These are phyloP conservation scores for Microcyclosporella mali DNA, from an alignment of 2,329 filamentous ascomycete species.

Conservation along the genomic window DNA sequence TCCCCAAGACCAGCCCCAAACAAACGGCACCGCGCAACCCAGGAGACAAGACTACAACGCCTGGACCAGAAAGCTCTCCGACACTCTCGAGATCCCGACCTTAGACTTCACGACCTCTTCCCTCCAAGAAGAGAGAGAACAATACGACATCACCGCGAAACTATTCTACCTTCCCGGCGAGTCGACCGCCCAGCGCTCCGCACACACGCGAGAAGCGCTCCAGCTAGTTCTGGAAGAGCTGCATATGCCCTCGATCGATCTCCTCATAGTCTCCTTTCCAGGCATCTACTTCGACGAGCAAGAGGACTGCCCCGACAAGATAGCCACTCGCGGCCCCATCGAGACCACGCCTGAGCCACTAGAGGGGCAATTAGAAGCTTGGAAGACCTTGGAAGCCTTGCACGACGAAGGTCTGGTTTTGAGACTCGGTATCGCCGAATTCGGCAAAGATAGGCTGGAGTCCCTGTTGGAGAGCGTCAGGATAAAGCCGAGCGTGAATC, in stretches of 20 bases:
- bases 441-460: conserved; percentile 75
- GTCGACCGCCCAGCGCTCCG: conserved; percentile 44
- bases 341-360: conserved; percentile 51
- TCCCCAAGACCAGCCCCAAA: conserved; percentile 3
- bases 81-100: conserved; percentile 54
- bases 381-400: conserved; percentile 63
- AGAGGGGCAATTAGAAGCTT: conserved; percentile 61
- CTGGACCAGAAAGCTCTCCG: conserved; percentile 68
- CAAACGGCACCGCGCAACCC: conserved; percentile 17
- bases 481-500: conserved; percentile 75
- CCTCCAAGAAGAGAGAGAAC: conserved; percentile 69
- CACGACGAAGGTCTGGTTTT: conserved; percentile 64
- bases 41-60: conserved; percentile 36
- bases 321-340: conserved; percentile 33
- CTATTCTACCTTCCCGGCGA: conserved; percentile 76
- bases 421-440: conserved; percentile 81
- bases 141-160: conserved; percentile 94
- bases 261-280: conserved; percentile 89
- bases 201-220: conserved; percentile 72
- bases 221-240: conserved; percentile 74
- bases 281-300: conserved; percentile 90
- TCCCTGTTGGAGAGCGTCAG: conserved; percentile 66
- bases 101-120: conserved; percentile 66
- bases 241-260: conserved; percentile 67
- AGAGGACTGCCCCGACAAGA: conserved; percentile 64